These are phyloP conservation scores for Trichoderma citrinoviride DNA, from an alignment of 2,329 filamentous ascomycete species.

Conservation along the genomic window DNA sequence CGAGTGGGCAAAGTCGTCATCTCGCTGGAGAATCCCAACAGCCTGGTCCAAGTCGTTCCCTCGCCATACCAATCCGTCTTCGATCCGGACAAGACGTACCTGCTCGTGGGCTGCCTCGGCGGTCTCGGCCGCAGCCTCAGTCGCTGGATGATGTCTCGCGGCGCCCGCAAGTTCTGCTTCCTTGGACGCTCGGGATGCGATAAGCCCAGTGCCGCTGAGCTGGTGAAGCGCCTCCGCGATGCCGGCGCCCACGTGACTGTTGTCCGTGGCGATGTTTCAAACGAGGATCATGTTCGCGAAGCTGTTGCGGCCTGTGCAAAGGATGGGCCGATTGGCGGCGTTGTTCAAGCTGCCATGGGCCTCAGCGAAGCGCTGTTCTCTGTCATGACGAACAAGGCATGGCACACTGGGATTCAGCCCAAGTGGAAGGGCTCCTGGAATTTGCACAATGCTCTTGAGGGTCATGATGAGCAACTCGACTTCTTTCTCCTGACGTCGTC, in stretches of 20 bases:
- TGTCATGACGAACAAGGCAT: conserved; percentile 37
- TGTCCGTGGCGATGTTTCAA: conserved; percentile 36
- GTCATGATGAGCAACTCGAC: conserved; percentile 26
- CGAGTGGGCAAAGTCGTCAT: conserved; percentile 38
- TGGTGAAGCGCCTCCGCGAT: conserved; percentile 27
- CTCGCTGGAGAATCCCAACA: conserved; percentile 22
- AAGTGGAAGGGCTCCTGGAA: conserved; percentile 39
- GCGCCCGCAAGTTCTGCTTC: conserved; percentile 31
- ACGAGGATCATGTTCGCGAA: conserved; percentile 30
- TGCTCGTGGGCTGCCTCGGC: conserved; percentile 33
- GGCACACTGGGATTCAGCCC: conserved; percentile 28
- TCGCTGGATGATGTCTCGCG: conserved; percentile 33
- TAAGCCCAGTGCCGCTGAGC: conserved; percentile 28
- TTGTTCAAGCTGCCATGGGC: conserved; percentile 44
- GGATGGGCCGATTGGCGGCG: conserved; percentile 36
- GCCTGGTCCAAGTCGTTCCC: background rate
- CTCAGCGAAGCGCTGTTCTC: conserved; percentile 33
- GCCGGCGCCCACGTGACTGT: conserved; percentile 30
- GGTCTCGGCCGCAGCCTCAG: conserved; percentile 33
- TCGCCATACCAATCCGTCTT: background rate
- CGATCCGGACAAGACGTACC: conserved; percentile 26
- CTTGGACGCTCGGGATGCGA: conserved; percentile 25
- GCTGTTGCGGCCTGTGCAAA: conserved; percentile 24
- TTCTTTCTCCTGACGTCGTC: conserved; percentile 40
- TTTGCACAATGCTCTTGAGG: conserved; percentile 28